phyloP scores from a whole-genome alignment of 2,329 filamentous ascomycete genomes.

The Penicillium thymicola region DNA sequence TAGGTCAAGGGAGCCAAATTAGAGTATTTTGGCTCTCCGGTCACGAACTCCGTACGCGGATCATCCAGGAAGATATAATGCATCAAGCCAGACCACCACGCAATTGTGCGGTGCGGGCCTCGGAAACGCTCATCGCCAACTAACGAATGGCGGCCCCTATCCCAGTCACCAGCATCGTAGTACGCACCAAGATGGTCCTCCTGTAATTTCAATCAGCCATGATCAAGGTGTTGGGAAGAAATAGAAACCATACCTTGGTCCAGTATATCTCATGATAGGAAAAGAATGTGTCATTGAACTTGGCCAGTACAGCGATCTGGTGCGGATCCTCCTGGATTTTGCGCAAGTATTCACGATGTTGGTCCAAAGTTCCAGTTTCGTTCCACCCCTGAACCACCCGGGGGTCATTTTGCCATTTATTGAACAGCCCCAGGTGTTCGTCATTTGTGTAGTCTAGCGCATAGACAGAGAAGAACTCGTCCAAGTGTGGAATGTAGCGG shows the following conservation, averaged over 20 bases:
- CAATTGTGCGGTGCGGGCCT: conserved; percentile 4
- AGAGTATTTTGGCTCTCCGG: conserved; percentile 7
- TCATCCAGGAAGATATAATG: conserved; percentile 8
- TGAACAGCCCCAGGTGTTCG: conserved; percentile 66
- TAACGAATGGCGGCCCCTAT: conserved; percentile 4
- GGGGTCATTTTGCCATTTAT: conserved; percentile 78
- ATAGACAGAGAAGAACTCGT: conserved; percentile 73
- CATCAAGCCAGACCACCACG: conserved; percentile 5
- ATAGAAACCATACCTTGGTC: conserved; percentile 53
- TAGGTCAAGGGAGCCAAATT: conserved; percentile 5
- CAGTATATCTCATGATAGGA: conserved; percentile 79
- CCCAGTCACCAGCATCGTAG: conserved; percentile 7
- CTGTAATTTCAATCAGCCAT: neutral
- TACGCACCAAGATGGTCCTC: conserved; percentile 8
- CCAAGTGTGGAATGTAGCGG: conserved; percentile 70
- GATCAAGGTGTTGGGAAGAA: too few species aligned
- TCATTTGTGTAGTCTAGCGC: conserved; percentile 63
- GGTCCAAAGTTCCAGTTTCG: conserved; percentile 68
- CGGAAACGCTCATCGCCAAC: conserved; percentile 5
- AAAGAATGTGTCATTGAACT: conserved; percentile 67
- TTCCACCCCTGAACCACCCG: conserved; percentile 77
- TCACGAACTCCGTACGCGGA: conserved; percentile 1
- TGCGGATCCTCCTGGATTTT: conserved; percentile 68
- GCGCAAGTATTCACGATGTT: conserved; percentile 59
- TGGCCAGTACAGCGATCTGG: conserved; percentile 64